phyloP scores from a whole-genome alignment of 2,329 filamentous ascomycete species.

The Anthostomella pinea region DNA sequence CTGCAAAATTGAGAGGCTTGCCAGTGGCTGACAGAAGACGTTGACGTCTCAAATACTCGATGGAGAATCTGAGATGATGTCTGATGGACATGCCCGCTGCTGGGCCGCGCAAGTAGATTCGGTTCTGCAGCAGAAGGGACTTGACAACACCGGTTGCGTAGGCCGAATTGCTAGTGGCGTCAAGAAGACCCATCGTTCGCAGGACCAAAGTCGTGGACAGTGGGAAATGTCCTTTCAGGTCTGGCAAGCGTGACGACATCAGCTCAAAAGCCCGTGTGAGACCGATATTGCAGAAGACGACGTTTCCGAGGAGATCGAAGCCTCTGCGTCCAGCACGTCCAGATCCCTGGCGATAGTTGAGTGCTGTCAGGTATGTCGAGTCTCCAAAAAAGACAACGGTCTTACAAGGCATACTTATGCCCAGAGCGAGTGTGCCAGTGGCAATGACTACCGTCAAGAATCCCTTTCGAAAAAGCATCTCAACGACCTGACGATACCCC shows the following conservation, averaged over 20 bases:
- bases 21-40: conserved; percentile 60
- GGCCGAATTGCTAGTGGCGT: conserved; percentile 60
- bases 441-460: conserved; percentile 70
- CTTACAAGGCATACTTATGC: conserved; percentile 83
- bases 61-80: conserved; percentile 76
- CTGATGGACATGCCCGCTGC: conserved; percentile 66
- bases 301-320: conserved; percentile 77
- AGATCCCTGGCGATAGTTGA: conserved; percentile 74
- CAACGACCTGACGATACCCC: conserved; percentile 70
- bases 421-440: conserved; percentile 72
- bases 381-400: conserved; percentile 76
- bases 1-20: conserved; percentile 68
- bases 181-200: conserved; percentile 63
- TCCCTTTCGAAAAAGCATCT: conserved; percentile 71
- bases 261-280: conserved; percentile 62
- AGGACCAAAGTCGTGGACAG: conserved; percentile 72
- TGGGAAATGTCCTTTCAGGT: conserved; percentile 74
- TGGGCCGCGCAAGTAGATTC: conserved; percentile 67
- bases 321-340: conserved; percentile 77
- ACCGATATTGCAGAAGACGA: conserved; percentile 70
- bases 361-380: conserved; percentile 67
- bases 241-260: conserved; percentile 69
- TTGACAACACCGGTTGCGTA: conserved; percentile 63
- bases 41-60: conserved; percentile 73
- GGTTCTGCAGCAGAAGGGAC: conserved; percentile 65